Percentiles rank a stretch among this genome's conserved stretches.
Evolutionary conservation across 768 basidiomycete genomes (phyloP).

Genomic region (Boletus subparvulus): DNA sequence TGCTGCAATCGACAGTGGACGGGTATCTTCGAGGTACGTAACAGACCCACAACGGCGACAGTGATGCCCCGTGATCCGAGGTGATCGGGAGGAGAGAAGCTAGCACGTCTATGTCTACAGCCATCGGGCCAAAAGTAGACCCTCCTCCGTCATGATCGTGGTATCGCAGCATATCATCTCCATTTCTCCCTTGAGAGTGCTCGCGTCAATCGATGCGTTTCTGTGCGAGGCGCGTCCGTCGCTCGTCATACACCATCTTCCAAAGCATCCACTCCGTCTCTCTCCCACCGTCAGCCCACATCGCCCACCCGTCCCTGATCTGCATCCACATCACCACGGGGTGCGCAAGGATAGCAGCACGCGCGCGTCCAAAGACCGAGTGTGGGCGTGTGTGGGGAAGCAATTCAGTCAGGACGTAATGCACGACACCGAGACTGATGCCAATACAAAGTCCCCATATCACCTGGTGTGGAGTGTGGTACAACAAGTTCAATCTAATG

Average conservation of each 20-base stretch:
- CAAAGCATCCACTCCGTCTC: constrained; percentile 71
- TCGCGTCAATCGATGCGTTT: constrained; percentile 18
- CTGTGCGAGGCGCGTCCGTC: constrained; percentile 16
- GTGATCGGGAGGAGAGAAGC: not conserved
- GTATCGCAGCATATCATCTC: not conserved
- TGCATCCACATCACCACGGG: constrained; percentile 63
- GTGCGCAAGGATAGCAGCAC: constrained; percentile 51
- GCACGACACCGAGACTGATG: constrained; percentile 45
- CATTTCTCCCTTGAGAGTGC: not conserved
- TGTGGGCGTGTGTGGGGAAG: constrained; percentile 54
- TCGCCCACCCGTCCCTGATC: constrained; percentile 77
- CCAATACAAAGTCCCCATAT: constrained; percentile 75
- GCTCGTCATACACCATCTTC: constrained; percentile 56
- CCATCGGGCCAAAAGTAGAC: constrained; percentile 19
- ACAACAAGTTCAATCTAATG: constrained; percentile 63
- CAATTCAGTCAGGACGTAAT: constrained; percentile 58
- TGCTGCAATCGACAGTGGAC: too few relatives aligned
- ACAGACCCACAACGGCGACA: too few relatives aligned
- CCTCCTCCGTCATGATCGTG: constrained; percentile 54
- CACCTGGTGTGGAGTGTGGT: constrained; percentile 73
- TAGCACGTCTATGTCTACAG: constrained; percentile 8
- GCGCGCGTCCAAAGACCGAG: constrained; percentile 52
- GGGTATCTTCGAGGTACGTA: not conserved
- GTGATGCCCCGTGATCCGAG: too few relatives aligned
- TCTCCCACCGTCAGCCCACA: constrained; percentile 78